Evolutionary conservation across 1,284 basidiomycete species (phyloP).

Genomic region (Meripilus lineatus): DNA sequence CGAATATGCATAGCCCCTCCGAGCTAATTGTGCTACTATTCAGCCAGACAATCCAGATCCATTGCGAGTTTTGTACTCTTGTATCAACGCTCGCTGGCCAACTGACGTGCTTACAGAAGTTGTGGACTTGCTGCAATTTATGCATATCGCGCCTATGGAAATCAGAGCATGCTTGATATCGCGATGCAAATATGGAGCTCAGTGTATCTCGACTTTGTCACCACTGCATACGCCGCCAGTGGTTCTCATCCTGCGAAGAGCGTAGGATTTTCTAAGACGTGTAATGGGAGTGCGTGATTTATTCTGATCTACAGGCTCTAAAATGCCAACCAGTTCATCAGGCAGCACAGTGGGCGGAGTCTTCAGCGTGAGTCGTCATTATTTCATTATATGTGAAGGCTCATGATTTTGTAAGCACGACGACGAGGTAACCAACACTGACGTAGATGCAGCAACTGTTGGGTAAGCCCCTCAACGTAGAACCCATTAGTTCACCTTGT

Average conservation of each 20-base stretch:
- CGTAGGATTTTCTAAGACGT: not conserved
- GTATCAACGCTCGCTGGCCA: not conserved
- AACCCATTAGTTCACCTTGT: not conserved
- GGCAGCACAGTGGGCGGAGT: slow-evolving; percentile 2
- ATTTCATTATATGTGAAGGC: not conserved
- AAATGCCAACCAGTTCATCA: not conserved
- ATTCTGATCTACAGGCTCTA: not conserved
- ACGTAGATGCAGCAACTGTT: not conserved
- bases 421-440: not conserved
- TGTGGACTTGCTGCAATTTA: slow-evolving; percentile 9
- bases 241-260: not conserved
- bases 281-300: slow-evolving; percentile 1
- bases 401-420: not conserved
- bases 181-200: slow-evolving; percentile 6
- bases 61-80: not conserved
- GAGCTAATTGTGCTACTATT: no score
- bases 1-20: no score
- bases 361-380: not conserved
- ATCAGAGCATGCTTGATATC: slow-evolving; percentile 6
- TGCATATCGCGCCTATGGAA: slow-evolving; percentile 10
- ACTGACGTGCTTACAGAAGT: not conserved
- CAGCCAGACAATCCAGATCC: not conserved
- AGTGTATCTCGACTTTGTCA: not conserved
- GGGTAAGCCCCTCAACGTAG: not conserved
- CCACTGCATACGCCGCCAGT: not conserved